Evolutionary conservation across 2,329 filamentous ascomycete species (phyloP).

Genomic region (Exserohilum turcica): DNA sequence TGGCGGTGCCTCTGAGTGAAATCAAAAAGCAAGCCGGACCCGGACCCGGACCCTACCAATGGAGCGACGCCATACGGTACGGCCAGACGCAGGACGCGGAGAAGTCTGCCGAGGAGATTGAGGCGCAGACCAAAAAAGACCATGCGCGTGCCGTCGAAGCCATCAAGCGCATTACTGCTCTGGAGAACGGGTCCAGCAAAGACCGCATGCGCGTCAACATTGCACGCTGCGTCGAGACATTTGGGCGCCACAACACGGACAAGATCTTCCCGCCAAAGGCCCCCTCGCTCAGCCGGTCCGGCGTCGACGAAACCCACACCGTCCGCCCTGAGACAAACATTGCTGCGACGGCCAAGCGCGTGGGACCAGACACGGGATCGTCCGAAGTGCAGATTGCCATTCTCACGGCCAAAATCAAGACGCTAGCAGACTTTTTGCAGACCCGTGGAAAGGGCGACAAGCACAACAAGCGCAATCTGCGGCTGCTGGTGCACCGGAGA

Average conservation of each 20-base stretch:
- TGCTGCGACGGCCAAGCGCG: conserved; percentile 58
- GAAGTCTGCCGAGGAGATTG: conserved; percentile 28
- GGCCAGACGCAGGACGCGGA: conserved; percentile 8
- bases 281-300: conserved; percentile 52
- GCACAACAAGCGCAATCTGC: conserved; percentile 89
- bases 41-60: conserved; percentile 9
- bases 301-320: conserved; percentile 49
- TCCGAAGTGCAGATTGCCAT: conserved; percentile 98
- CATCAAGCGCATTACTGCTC: conserved; percentile 75
- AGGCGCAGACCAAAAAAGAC: conserved; percentile 36
- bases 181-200: conserved; percentile 77
- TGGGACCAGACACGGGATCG: conserved; percentile 91
- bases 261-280: conserved; percentile 65
- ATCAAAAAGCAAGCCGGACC: conserved; percentile 10
- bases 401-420: conserved; percentile 89
- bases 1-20: conserved; percentile 63
- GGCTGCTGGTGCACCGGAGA: conserved; percentile 82
- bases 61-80: conserved; percentile 9
- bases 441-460: conserved; percentile 81
- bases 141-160: conserved; percentile 76
- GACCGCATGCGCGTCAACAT: conserved; percentile 83
- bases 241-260: conserved; percentile 92
- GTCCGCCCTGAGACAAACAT: conserved; percentile 52
- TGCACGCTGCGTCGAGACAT: conserved; percentile 80
- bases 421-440: conserved; percentile 73